phyloP scores from a whole-genome alignment of 306 rosid species.

The Biancaea sappan region DNA sequence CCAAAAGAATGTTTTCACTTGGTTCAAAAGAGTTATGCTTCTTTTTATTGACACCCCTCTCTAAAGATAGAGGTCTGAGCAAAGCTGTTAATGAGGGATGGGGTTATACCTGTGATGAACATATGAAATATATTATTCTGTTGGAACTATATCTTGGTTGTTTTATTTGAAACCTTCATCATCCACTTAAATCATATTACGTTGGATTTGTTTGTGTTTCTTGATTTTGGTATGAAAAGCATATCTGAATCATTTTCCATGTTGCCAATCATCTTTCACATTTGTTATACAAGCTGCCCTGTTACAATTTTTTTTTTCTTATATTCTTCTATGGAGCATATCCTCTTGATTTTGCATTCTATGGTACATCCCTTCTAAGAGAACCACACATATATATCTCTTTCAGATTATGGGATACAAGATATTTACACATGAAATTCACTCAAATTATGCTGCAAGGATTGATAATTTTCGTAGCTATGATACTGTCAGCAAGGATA shows the following conservation, averaged over 20 bases:
- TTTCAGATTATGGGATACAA: constrained; percentile 97
- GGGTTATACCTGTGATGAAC: background rate
- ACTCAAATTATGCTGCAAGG: constrained; percentile 93
- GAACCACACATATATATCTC: constrained; percentile 32
- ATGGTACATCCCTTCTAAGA: constrained; percentile 27
- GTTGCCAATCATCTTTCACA: background rate
- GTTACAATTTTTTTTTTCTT: constrained; percentile 5
- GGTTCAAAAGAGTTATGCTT: background rate
- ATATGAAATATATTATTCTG: background rate
- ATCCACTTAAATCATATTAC: background rate
- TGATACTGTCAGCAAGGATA: constrained; percentile 91
- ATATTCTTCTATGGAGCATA: constrained; percentile 13
- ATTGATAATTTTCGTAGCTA: constrained; percentile 96
- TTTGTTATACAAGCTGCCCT: constrained; percentile 8
- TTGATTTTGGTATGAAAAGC: background rate
- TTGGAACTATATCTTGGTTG: background rate
- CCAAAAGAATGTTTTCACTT: background rate
- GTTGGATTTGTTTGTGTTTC: background rate
- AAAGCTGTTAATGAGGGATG: background rate
- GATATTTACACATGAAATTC: constrained; percentile 89
- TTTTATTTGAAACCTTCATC: background rate
- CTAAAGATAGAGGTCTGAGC: background rate
- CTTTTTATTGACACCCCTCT: background rate
- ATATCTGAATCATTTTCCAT: background rate
- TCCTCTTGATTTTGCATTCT: constrained; percentile 34